Evolutionary conservation across 129 eudicot genomes (phyloP).

Genomic region (Artemisia argyi): DNA sequence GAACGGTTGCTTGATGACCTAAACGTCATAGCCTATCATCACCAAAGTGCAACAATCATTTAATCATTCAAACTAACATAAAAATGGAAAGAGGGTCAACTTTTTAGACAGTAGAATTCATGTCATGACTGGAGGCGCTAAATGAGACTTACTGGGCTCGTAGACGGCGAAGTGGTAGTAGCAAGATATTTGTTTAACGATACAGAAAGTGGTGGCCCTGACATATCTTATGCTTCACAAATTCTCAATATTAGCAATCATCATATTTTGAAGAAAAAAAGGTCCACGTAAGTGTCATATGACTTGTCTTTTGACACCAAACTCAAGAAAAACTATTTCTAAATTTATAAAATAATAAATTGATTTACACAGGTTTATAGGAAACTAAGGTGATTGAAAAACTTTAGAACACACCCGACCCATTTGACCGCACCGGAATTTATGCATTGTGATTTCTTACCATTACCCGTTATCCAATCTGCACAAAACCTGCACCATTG

Average conservation of each 20-base stretch:
- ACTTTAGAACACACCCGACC: too few relatives aligned
- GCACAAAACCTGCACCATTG: too few relatives aligned
- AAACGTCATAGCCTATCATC: too few relatives aligned
- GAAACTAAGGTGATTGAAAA: too few relatives aligned
- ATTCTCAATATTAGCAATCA: constrained; percentile 4
- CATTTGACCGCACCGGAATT: too few relatives aligned
- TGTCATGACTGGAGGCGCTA: neutral
- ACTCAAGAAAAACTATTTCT: neutral
- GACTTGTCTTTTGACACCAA: neutral
- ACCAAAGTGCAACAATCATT: too few relatives aligned
- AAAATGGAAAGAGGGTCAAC: neutral
- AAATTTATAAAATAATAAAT: too few relatives aligned
- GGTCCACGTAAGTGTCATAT: neutral
- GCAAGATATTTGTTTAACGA: constrained; percentile 55
- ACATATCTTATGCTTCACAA: constrained; percentile 68
- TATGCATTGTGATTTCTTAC: too few relatives aligned
- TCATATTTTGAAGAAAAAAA: constrained; percentile 1
- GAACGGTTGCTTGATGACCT: too few relatives aligned
- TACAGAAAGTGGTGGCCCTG: constrained; percentile 72
- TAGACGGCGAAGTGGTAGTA: constrained; percentile 39
- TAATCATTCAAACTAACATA: neutral
- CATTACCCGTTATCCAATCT: too few relatives aligned
- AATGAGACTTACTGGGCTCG: constrained; percentile 43
- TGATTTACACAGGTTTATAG: too few relatives aligned
- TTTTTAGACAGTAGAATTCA: neutral